A percentile compares a stretch with the other conserved stretches of the same genome.
Evolutionary conservation across 1,284 basidiomycete genomes (phyloP).

Genomic region (Fistulinella staudtii): DNA sequence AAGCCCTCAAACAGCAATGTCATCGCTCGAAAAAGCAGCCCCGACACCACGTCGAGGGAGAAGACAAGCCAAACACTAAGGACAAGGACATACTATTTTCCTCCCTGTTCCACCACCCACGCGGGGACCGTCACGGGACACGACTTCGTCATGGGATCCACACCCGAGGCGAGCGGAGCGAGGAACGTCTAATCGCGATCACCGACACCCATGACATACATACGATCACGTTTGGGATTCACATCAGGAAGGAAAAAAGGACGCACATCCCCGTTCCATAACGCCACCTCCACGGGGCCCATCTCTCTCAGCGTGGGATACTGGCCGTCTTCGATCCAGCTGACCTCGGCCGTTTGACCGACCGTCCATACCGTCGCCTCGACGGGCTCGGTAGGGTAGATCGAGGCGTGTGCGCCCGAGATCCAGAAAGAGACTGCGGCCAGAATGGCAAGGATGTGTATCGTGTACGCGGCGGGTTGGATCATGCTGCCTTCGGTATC

Average conservation of each 20-base stretch:
- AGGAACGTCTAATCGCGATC: slow-evolving; percentile 38
- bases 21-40: too few relatives aligned
- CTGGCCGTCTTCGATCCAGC: slow-evolving; percentile 46
- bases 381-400: slow-evolving; percentile 51
- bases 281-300: slow-evolving; percentile 39
- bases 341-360: slow-evolving; percentile 38
- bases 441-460: background rate
- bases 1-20: too few relatives aligned
- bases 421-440: slow-evolving; percentile 6
- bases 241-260: background rate
- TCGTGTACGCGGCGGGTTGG: background rate
- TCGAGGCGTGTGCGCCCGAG: slow-evolving; percentile 21
- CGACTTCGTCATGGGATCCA: slow-evolving; percentile 31
- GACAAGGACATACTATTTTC: slow-evolving; percentile 19
- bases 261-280: slow-evolving; percentile 41
- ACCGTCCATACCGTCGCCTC: slow-evolving; percentile 40
- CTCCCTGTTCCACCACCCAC: slow-evolving; percentile 7
- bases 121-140: slow-evolving; percentile 28
- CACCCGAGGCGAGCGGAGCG: slow-evolving; percentile 31
- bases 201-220: too few relatives aligned
- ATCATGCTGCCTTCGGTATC: background rate
- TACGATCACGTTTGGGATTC: slow-evolving; percentile 1
- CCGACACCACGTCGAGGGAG: too few relatives aligned
- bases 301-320: slow-evolving; percentile 39
- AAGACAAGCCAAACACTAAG: background rate